phyloP scores from a whole-genome alignment of 2,329 filamentous ascomycete species.

The Fusarium pseudoanthophilum region DNA sequence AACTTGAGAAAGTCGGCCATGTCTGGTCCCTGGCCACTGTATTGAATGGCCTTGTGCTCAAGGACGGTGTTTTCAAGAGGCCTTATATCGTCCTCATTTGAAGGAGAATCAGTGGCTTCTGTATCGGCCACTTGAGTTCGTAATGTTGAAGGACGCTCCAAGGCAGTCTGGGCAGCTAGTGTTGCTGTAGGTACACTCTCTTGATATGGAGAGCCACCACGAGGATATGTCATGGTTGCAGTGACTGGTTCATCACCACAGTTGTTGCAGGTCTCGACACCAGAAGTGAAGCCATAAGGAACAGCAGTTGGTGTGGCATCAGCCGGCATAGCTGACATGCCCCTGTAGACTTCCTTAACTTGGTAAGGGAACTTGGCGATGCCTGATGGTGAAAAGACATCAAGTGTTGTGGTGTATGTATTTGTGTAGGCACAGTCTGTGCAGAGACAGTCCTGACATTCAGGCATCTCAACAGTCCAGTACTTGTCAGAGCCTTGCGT shows the following conservation, averaged over 20 bases:
- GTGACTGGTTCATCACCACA: constrained; percentile 38
- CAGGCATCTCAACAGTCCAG: constrained; percentile 41
- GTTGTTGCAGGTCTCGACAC: constrained; percentile 30
- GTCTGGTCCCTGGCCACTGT: not conserved
- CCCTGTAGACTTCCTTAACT: constrained; percentile 43
- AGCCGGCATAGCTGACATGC: constrained; percentile 40
- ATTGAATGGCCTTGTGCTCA: constrained; percentile 25
- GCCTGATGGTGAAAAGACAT: constrained; percentile 38
- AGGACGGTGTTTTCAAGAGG: constrained; percentile 30
- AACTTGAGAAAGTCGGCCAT: constrained; percentile 17
- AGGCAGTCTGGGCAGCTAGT: not conserved
- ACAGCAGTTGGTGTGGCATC: constrained; percentile 29
- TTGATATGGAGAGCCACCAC: constrained; percentile 37
- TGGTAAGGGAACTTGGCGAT: constrained; percentile 32
- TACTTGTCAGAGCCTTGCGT: constrained; percentile 37
- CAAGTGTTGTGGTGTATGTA: constrained; percentile 40
- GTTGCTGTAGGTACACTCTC: constrained; percentile 22
- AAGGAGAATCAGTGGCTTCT: constrained; percentile 19
- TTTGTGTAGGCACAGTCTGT: constrained; percentile 39
- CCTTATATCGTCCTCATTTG: not conserved
- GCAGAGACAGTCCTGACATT: constrained; percentile 40
- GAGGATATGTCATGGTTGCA: constrained; percentile 43
- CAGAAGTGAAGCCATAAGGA: constrained; percentile 40
- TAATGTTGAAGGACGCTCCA: constrained; percentile 27
- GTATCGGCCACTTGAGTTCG: constrained; percentile 21